Base-by-base conservation (phyloP, 768 basidiomycete genomes). In the Lyophyllum decastes region DNA sequence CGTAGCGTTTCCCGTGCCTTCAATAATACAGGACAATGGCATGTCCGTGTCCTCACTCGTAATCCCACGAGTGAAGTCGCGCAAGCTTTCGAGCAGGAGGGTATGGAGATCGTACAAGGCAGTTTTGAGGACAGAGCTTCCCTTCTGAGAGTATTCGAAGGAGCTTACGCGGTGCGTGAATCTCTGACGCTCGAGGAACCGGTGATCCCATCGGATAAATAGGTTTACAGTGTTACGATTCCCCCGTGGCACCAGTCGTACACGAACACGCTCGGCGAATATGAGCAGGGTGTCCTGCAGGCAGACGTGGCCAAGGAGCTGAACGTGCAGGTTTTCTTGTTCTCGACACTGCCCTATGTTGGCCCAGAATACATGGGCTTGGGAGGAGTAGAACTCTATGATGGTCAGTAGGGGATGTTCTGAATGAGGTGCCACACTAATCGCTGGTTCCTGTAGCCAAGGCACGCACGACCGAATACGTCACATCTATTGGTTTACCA, bases 201-300 rank as follows among this genome's bases (percentile, higher is more conserved):
- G 7, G 41, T 27, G 16, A 30, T 34, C 30, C 12, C 26, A 40
- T 17, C 12, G 12, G 24, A 26, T 16, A 9, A 14, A 12, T n/a
- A 62, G 58, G 61, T 60, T 22, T 62, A 52, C 52, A 60, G 58
- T 21, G 58, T 62, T 14, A 60, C 58, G 34, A 62, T 60, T 54
- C 61, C 61, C 49, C 50, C 51, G 9, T 62, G 61, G 61, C 58
- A 62, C 43, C 51, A 60, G 12, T 41, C 1, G 2, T 62, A 62
- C 22, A 54, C 40, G 21, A 49, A 60, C 22, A 53, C 54, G 30
- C 24, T 62, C 43, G 55, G 55, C 10, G 61, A 60, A 17, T 60
- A 57, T 40, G 60, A 50, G 14, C 57, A 62, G 43, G 58, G 58
- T 48, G 54, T 53, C 21, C 58, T 62, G 41, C 61, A 62, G 44